phyloP scores from a whole-genome alignment of 345 rosid genomes.

The Atalantia buxifolia region DNA sequence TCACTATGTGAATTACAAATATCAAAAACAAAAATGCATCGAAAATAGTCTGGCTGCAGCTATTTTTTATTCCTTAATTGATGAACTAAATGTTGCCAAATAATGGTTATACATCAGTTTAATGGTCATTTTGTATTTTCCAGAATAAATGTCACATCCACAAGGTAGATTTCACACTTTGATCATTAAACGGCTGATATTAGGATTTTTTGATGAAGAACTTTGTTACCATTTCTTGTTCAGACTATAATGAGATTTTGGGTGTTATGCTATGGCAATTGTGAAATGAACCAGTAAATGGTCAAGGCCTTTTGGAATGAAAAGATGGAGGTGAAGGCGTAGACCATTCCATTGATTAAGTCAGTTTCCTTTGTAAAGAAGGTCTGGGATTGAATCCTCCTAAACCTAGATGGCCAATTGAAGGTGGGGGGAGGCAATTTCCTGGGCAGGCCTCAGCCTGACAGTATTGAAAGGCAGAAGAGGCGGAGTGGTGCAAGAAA shows the following conservation, averaged over 20 bases:
- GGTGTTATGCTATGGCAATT: neutral
- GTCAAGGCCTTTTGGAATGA: neutral
- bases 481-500: neutral
- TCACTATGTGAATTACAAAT: neutral
- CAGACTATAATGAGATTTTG: neutral
- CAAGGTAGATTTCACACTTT: neutral
- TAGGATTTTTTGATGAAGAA: neutral
- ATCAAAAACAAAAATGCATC: neutral
- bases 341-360: neutral
- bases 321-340: neutral
- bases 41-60: neutral
- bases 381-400: neutral
- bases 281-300: neutral
- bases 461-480: neutral
- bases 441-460: neutral
- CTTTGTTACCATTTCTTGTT: neutral
- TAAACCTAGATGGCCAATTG: neutral
- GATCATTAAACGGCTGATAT: neutral
- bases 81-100: neutral
- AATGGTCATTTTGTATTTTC: neutral
- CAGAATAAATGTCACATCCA: neutral
- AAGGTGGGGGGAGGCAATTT: neutral
- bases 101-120: neutral
- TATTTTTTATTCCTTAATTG: neutral
- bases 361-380: neutral